Percentiles rank a stretch among this genome's conserved stretches.
phyloP scores from a whole-genome alignment of 139 green algal species.

The Astrephomene gubernaculifera region DNA sequence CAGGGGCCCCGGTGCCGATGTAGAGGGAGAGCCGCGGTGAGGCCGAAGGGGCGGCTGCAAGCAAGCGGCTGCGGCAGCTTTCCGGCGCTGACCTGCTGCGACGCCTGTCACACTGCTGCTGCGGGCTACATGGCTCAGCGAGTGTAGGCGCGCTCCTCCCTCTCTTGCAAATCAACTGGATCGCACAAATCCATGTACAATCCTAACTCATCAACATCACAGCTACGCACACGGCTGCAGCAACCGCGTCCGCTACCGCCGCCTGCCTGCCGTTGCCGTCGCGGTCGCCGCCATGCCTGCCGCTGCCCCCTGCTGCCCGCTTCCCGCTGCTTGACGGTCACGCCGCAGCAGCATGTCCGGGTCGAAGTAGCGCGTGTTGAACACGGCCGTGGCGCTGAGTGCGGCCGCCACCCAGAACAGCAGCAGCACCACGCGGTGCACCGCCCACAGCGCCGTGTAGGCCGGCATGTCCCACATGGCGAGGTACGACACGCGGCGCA shows the following conservation, averaged over 20 bases:
- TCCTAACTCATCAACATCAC: too few relatives aligned
- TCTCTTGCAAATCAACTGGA: too few relatives aligned
- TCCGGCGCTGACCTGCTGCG: too few relatives aligned
- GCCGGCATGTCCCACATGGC: conserved; percentile 30
- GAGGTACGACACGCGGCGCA: conserved; percentile 10
- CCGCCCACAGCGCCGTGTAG: conserved; percentile 41
- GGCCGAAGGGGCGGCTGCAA: too few relatives aligned
- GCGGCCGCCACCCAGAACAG: conserved; percentile 33
- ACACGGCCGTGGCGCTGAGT: not conserved
- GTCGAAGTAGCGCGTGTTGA: conserved; percentile 37
- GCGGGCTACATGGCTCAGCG: too few relatives aligned
- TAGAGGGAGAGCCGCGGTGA: too few relatives aligned
- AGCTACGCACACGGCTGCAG: too few relatives aligned
- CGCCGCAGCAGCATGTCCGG: conserved; percentile 3
- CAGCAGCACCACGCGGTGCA: conserved; percentile 32
- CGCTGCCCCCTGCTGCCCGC: not conserved
- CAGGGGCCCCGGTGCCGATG: too few relatives aligned
- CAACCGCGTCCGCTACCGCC: not conserved
- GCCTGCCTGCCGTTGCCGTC: not conserved
- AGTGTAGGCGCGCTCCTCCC: too few relatives aligned
- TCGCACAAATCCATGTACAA: too few relatives aligned
- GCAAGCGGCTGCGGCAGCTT: too few relatives aligned
- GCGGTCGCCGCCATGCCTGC: not conserved
- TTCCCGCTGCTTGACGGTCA: not conserved
- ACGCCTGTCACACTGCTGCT: too few relatives aligned